Percentiles rank a stretch among this genome's conserved stretches.
phyloP scores from a whole-genome alignment of 1,284 basidiomycete genomes.

The Hortiboletus rubellus region DNA sequence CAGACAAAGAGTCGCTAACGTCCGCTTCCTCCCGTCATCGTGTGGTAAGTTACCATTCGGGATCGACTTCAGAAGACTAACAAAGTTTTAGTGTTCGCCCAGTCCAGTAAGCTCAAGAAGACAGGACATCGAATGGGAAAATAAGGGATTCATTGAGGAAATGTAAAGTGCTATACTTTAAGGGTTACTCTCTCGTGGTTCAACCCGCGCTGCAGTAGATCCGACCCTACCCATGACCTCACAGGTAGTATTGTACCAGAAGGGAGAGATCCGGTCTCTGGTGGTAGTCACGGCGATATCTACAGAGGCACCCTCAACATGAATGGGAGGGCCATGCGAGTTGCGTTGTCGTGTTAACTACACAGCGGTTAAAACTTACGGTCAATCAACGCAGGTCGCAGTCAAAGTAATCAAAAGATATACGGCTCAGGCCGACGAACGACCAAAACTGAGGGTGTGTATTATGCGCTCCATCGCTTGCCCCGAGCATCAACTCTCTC shows the following conservation, averaged over 20 bases:
- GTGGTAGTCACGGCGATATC: conserved; percentile 24
- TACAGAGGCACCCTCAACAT: conserved; percentile 20
- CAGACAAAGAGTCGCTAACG: not conserved
- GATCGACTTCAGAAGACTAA: not conserved
- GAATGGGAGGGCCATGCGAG: conserved; percentile 16
- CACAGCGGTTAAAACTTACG: not conserved
- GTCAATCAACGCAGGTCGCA: conserved; percentile 18
- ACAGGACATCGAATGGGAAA: conserved; percentile 4
- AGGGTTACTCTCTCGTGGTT: not conserved
- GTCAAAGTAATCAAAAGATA: conserved; percentile 28
- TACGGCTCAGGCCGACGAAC: conserved; percentile 13
- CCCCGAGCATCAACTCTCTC: not conserved
- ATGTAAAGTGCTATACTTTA: conserved; percentile 10
- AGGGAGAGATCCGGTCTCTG: conserved; percentile 16
- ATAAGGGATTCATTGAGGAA: conserved; percentile 9
- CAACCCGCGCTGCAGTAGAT: conserved; percentile 17
- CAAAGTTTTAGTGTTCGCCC: not conserved
- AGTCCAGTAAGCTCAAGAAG: conserved; percentile 3
- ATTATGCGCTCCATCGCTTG: too few relatives aligned
- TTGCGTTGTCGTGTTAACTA: conserved; percentile 10
- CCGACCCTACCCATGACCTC: conserved; percentile 14
- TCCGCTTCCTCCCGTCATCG: not conserved
- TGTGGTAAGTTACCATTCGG: conserved; percentile 2
- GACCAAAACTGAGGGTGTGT: conserved; percentile 18
- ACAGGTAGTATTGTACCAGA: conserved; percentile 16